Evolutionary conservation across 31 red algal species (phyloP), one percentile per base, ranked within the genome.

Genomic region (Asparagopsis taxiformis): DNA sequence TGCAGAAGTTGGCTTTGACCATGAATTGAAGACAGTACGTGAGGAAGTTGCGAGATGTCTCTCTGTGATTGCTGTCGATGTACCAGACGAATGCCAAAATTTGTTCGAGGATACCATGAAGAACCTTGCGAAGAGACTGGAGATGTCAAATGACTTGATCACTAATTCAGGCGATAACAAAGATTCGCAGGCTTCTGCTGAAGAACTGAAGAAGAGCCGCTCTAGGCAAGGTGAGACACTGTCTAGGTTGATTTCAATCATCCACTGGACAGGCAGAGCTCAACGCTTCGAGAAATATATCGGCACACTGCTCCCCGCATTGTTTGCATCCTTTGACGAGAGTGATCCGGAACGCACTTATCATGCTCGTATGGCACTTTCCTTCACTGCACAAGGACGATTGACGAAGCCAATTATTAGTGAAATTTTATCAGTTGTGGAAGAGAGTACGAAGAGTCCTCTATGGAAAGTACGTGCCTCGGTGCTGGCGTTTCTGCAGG

Each of bases 21-120:
- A 94, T 71, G 77, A 81, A 36, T 44, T 94, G 33, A 94, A 94
- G 62, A 85, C 75, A 36, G 91, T 94, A 2, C 53, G 91, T n/a
- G 91, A 94, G 49, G 91, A 94, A 76, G 68, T 94, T 23, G 83
- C 75, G 9, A 34, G 78, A 31, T 87, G 69, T 60, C 36, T 87
- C 6, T 46, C 71, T 22, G 28, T 87, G 13, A 35, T 87, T 10
- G 62, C 82, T 1, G 38, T 63, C 32, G 52, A 64, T 46, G 43
- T 71, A 26, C 64, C 77, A 1, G 32, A 70, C 22, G 31, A 70
- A 13, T 50, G 29, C 31, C 19, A 36, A 52, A n/a, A 21, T 3
- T 46, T 60, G 1, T 82, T 82, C 55, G 63, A 69, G 5, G 55
- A 72, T 8, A 72, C 33, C 43, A 49, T 71, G 15, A 56, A 62